These are phyloP conservation scores for Cajanus cajan DNA, from an alignment of 306 rosid species.

Conservation along the genomic window DNA sequence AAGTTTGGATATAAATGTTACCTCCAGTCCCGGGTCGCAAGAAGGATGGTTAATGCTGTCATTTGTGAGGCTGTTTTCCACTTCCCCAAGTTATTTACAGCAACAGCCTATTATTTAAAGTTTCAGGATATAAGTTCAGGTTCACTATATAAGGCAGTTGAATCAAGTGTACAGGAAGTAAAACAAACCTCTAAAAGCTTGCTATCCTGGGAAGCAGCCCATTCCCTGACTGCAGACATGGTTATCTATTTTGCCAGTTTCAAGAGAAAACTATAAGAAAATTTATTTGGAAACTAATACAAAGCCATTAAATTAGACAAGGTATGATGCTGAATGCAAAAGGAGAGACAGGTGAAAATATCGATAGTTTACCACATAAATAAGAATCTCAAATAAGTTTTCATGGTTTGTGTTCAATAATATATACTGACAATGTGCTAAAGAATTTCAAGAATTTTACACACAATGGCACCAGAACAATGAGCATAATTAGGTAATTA, in stretches of 20 bases:
- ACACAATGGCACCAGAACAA: background rate
- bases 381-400: conserved; percentile 16
- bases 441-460: background rate
- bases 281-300: background rate
- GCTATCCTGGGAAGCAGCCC: conserved; percentile 98
- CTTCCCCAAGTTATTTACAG: conserved; percentile 99
- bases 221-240: conserved; percentile 99
- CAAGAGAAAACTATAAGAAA: conserved; percentile 30
- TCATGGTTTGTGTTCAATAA: background rate
- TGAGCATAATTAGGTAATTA: background rate
- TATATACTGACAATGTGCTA: background rate
- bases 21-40: conserved; percentile 93
- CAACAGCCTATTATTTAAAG: conserved; percentile 69
- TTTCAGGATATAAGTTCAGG: conserved; percentile 5
- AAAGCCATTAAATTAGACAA: conserved; percentile 16
- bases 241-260: conserved; percentile 65
- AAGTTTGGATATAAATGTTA: conserved; percentile 14
- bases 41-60: conserved; percentile 83
- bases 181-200: conserved; percentile 86
- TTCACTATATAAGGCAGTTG: background rate
- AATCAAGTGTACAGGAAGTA: conserved; percentile 12
- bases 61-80: conserved; percentile 99
- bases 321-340: background rate
- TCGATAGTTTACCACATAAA: background rate
- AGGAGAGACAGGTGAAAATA: background rate